Conservation (phyloP, 345 rosid species). For the Hibiscus syriacus region DNA sequence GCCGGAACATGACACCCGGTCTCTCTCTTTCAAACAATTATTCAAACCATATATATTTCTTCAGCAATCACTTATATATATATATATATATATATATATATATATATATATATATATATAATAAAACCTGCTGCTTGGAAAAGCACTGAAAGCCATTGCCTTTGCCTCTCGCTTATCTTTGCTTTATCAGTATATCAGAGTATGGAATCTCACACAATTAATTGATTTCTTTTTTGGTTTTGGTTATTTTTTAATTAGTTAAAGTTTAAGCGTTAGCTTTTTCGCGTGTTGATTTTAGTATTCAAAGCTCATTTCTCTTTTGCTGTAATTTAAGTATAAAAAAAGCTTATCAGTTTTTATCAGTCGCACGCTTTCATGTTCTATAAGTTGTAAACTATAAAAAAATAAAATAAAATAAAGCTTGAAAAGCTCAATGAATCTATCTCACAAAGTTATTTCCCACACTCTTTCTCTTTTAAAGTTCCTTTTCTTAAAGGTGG, state of each 20-base stretch:
- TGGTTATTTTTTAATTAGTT: not conserved
- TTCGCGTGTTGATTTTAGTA: not conserved
- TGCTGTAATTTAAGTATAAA: slow-evolving; percentile 1
- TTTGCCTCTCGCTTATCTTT: not conserved
- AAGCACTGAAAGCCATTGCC: slow-evolving; percentile 21
- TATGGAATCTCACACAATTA: slow-evolving; percentile 27
- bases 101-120: not conserved
- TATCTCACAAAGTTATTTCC: slow-evolving; percentile 11
- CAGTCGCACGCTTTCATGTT: slow-evolving; percentile 21
- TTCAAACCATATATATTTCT: slow-evolving; percentile 1
- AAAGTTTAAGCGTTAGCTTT: slow-evolving; percentile 4
- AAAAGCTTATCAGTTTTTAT: slow-evolving; percentile 7
- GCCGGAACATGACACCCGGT: slow-evolving; percentile 5
- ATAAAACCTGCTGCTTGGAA: slow-evolving; percentile 16
- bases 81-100: not conserved
- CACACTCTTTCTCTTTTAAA: slow-evolving; percentile 18
- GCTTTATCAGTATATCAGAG: slow-evolving; percentile 3
- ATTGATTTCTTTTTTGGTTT: slow-evolving; percentile 4
- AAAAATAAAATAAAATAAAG: not conserved
- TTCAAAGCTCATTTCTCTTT: slow-evolving; percentile 5
- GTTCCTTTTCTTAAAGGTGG: slow-evolving; percentile 18
- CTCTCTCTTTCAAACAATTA: slow-evolving; percentile 4
- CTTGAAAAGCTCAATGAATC: not conserved
- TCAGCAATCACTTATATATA: not conserved
- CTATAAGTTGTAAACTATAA: not conserved